Evolutionary conservation across 1,139 yeast species (phyloP).

Genomic region (Saccharomycopsis hybrid): DNA sequence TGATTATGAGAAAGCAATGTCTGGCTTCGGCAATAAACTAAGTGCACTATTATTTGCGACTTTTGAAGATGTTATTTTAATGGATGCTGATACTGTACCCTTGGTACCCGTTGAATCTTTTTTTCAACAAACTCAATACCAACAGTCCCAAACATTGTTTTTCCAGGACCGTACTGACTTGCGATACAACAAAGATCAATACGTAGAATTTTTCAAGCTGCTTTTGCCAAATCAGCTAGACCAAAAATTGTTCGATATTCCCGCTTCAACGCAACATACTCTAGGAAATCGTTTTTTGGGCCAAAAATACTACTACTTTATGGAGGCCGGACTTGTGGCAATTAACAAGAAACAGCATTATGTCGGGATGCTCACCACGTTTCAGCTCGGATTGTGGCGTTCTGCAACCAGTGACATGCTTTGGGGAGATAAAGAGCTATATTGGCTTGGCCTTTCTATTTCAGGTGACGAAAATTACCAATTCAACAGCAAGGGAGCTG

Average conservation of each 20-base stretch:
- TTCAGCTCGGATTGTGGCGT: slow-evolving; percentile 33
- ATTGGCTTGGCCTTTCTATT: slow-evolving; percentile 46
- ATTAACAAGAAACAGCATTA: slow-evolving; percentile 41
- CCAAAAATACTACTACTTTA: slow-evolving; percentile 42
- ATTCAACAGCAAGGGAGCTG: slow-evolving; percentile 35
- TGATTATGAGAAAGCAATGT: slow-evolving; percentile 23
- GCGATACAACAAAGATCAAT: slow-evolving; percentile 22
- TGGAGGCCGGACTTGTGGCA: slow-evolving; percentile 52
- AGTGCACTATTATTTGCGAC: slow-evolving; percentile 43
- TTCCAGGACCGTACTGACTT: slow-evolving; percentile 34
- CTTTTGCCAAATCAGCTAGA: slow-evolving; percentile 39
- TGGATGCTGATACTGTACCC: slow-evolving; percentile 55
- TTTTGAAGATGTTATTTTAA: slow-evolving; percentile 42
- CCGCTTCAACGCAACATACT: slow-evolving; percentile 33
- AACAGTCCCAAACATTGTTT: slow-evolving; percentile 29
- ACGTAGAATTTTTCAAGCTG: slow-evolving; percentile 34
- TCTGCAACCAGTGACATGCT: slow-evolving; percentile 24
- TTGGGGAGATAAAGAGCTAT: slow-evolving; percentile 51
- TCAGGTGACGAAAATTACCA: slow-evolving; percentile 44
- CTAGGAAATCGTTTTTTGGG: slow-evolving; percentile 38
- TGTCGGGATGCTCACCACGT: slow-evolving; percentile 36
- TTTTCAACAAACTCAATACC: slow-evolving; percentile 30
- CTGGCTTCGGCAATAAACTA: slow-evolving; percentile 40
- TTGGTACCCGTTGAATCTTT: slow-evolving; percentile 32
- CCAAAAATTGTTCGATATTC: slow-evolving; percentile 31